A percentile compares a stretch with the other conserved stretches of the same genome.
Evolutionary conservation across 2,329 filamentous ascomycete genomes (phyloP).

Genomic region (Botrytis deweyae): DNA sequence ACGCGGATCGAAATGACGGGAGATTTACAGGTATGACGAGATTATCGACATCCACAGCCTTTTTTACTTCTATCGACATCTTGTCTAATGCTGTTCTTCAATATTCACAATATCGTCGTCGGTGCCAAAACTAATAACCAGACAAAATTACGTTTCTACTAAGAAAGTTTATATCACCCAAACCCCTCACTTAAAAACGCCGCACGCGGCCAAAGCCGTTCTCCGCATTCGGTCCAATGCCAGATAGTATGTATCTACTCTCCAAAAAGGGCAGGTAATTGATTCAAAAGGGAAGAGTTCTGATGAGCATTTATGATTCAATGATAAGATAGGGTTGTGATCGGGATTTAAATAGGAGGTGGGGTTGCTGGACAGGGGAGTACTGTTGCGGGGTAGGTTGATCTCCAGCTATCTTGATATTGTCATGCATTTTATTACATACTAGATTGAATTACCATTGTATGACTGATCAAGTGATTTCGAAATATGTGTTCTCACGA

Average conservation of each 20-base stretch:
- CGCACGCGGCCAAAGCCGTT: slow-evolving; percentile 17
- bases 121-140: not conserved
- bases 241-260: not conserved
- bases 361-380: not conserved
- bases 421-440: slow-evolving; percentile 8
- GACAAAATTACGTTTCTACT: not conserved
- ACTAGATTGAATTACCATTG: not conserved
- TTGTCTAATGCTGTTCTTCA: not conserved
- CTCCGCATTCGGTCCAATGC: not conserved
- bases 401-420: not conserved
- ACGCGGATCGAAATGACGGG: not conserved
- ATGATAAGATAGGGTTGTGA: slow-evolving; percentile 7
- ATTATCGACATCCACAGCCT: slow-evolving; percentile 49
- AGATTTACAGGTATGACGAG: slow-evolving; percentile 54
- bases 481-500: not conserved
- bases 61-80: slow-evolving; percentile 23
- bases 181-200: not conserved
- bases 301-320: not conserved
- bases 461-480: slow-evolving; percentile 1
- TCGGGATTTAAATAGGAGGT: not conserved
- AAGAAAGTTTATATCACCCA: not conserved
- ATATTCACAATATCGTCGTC: not conserved
- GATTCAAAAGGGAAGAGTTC: not conserved
- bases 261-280: slow-evolving; percentile 12
- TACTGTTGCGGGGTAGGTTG: slow-evolving; percentile 17